phyloP scores from a whole-genome alignment of 495 filamentous ascomycete species.

The Trichoderma erinaceum region DNA sequence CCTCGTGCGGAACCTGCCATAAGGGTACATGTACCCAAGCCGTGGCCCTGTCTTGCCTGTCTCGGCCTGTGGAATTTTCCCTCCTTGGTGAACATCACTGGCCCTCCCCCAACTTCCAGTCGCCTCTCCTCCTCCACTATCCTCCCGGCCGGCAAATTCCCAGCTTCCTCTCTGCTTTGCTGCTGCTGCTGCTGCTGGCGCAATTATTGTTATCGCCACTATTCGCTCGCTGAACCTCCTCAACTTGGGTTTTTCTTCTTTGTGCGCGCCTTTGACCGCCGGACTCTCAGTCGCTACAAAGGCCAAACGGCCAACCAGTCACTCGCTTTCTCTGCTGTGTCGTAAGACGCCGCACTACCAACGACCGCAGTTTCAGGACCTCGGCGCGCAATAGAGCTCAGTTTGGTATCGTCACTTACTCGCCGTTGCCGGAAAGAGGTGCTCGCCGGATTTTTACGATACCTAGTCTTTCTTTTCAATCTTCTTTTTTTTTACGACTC shows the following conservation, averaged over 20 bases:
- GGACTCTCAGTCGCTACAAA: not conserved
- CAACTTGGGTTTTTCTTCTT: not conserved
- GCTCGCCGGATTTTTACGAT: not conserved
- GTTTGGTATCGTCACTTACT: not conserved
- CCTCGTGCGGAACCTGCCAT: not conserved
- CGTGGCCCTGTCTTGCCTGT: slow-evolving; percentile 6
- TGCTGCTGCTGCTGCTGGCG: slow-evolving; percentile 7
- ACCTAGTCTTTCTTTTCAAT: not conserved
- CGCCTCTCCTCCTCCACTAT: not conserved
- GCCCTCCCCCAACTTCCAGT: not conserved
- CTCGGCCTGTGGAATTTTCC: slow-evolving; percentile 13
- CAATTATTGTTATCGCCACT: not conserved
- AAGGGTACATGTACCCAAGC: not conserved
- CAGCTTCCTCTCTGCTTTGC: not conserved
- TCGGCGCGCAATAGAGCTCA: slow-evolving; percentile 5
- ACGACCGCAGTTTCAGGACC: not conserved
- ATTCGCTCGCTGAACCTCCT: not conserved
- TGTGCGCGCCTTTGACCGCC: not conserved
- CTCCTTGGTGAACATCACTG: slow-evolving; percentile 7
- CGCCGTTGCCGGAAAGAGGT: not conserved
- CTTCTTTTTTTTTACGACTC: not conserved
- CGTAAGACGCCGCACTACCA: slow-evolving; percentile 2
- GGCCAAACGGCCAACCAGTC: not conserved
- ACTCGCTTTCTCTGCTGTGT: slow-evolving; percentile 9
- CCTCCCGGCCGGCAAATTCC: not conserved